phyloP scores from a whole-genome alignment of 2,329 filamentous ascomycete species.

The Albophoma yamanashiensis region DNA sequence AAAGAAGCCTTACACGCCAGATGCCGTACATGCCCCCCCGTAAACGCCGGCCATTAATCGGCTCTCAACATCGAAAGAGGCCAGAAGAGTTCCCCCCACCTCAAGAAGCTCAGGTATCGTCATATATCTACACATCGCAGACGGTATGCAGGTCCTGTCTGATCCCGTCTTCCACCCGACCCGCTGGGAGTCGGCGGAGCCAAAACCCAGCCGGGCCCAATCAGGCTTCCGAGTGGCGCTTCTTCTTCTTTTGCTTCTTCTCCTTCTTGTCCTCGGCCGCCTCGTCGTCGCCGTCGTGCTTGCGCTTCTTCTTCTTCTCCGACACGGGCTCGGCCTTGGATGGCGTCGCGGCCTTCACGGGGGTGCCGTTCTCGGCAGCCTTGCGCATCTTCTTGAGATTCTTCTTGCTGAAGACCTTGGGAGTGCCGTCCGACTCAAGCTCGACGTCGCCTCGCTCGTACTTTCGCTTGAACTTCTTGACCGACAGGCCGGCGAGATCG shows the following conservation, averaged over 20 bases:
- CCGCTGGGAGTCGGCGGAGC: background rate
- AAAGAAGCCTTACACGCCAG: slow-evolving; percentile 20
- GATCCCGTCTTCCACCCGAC: slow-evolving; percentile 1
- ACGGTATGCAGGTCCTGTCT: slow-evolving; percentile 5
- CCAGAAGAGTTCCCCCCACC: slow-evolving; percentile 10
- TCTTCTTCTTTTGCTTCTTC: slow-evolving; percentile 43
- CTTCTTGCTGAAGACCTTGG: slow-evolving; percentile 63
- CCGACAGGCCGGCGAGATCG: slow-evolving; percentile 55
- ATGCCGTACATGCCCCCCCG: slow-evolving; percentile 16
- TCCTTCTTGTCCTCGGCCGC: slow-evolving; percentile 48
- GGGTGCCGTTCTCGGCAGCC: slow-evolving; percentile 38
- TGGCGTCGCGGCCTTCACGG: slow-evolving; percentile 31
- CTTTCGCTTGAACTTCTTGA: slow-evolving; percentile 71
- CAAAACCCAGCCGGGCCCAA: slow-evolving; percentile 1
- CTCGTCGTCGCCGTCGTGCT: slow-evolving; percentile 56
- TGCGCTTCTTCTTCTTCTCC: slow-evolving; percentile 57
- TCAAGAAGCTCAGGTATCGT: slow-evolving; percentile 19
- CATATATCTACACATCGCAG: slow-evolving; percentile 10
- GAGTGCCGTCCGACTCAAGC: slow-evolving; percentile 53
- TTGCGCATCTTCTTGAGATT: slow-evolving; percentile 64
- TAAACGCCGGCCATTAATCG: slow-evolving; percentile 19
- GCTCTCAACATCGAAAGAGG: slow-evolving; percentile 15
- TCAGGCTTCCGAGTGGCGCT: slow-evolving; percentile 22
- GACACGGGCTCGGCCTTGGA: slow-evolving; percentile 23
- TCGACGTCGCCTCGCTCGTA: slow-evolving; percentile 65